phyloP scores from a whole-genome alignment of 2,329 filamentous ascomycete species.

The Pyricularia sp. region DNA sequence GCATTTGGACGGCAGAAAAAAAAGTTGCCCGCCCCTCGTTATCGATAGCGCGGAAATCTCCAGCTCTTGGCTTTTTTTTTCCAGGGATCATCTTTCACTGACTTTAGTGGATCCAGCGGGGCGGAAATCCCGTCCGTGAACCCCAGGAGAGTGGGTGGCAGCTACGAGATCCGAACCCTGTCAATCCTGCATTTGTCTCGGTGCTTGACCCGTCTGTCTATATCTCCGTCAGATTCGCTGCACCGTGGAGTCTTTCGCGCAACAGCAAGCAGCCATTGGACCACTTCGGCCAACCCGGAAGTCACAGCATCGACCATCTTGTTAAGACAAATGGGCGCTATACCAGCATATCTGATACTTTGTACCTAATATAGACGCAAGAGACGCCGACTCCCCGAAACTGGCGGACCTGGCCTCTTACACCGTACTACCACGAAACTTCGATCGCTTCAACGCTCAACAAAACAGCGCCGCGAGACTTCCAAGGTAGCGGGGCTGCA shows the following conservation, averaged over 20 bases:
- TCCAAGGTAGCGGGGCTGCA: not conserved
- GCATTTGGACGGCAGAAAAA: not conserved
- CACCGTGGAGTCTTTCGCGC: not conserved
- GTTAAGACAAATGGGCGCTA: not conserved
- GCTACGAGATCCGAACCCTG: not conserved
- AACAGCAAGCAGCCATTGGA: not conserved
- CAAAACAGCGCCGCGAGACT: not conserved
- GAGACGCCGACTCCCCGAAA: not conserved
- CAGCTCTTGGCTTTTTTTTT: not conserved
- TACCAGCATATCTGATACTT: not conserved
- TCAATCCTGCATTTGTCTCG: not conserved
- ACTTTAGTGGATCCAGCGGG: not conserved
- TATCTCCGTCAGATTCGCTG: not conserved
- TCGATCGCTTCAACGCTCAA: not conserved
- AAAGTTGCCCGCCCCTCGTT: not conserved
- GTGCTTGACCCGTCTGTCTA: not conserved
- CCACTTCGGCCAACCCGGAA: not conserved
- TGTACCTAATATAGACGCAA: not conserved
- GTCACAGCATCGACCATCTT: not conserved
- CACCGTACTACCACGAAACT: not conserved
- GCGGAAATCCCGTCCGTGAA: not conserved
- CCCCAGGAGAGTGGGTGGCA: not conserved
- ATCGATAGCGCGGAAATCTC: slow-evolving; percentile 3
- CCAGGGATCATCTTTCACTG: not conserved
- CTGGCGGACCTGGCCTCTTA: not conserved